A percentile compares a stretch with the other conserved stretches of the same genome.
phyloP scores from a whole-genome alignment of 2,329 filamentous ascomycete species.

The Oidium heveae region DNA sequence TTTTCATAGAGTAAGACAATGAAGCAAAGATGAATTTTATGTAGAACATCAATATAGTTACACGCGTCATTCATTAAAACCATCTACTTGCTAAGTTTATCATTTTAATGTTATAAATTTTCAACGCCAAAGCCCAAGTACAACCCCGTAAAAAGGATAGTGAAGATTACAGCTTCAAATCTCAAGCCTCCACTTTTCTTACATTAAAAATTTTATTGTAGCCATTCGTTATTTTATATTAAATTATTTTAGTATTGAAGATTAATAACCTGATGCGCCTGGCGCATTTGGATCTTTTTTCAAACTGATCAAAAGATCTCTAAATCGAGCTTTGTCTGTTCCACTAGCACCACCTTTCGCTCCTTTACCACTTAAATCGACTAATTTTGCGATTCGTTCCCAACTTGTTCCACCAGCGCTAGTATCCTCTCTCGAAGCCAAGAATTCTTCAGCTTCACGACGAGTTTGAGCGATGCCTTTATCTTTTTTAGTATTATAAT shows the following conservation, averaged over 20 bases:
- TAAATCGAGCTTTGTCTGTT: constrained; percentile 88
- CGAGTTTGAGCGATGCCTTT: constrained; percentile 73
- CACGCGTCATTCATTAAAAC: too few species aligned
- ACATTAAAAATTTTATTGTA: too few species aligned
- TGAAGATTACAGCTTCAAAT: too few species aligned
- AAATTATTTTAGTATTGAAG: too few species aligned
- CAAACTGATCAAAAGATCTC: constrained; percentile 65
- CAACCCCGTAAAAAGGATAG: neutral
- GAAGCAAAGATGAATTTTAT: too few species aligned
- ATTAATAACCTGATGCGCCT: constrained; percentile 35
- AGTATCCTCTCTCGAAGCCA: constrained; percentile 72
- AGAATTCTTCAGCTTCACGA: constrained; percentile 80
- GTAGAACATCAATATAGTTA: too few species aligned
- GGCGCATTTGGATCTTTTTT: constrained; percentile 80
- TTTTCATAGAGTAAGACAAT: too few species aligned
- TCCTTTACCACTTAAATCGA: constrained; percentile 92
- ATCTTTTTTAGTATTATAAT: constrained; percentile 96
- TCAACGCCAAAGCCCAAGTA: neutral
- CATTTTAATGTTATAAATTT: neutral
- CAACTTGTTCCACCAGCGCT: constrained; percentile 88
- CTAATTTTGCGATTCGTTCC: constrained; percentile 92
- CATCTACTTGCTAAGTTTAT: too few species aligned
- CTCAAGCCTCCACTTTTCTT: too few species aligned
- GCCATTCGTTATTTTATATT: too few species aligned
- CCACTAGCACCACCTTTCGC: constrained; percentile 63